Base-by-base conservation (phyloP, 805 yeast genomes). In the Starmerella sirachaensis region DNA sequence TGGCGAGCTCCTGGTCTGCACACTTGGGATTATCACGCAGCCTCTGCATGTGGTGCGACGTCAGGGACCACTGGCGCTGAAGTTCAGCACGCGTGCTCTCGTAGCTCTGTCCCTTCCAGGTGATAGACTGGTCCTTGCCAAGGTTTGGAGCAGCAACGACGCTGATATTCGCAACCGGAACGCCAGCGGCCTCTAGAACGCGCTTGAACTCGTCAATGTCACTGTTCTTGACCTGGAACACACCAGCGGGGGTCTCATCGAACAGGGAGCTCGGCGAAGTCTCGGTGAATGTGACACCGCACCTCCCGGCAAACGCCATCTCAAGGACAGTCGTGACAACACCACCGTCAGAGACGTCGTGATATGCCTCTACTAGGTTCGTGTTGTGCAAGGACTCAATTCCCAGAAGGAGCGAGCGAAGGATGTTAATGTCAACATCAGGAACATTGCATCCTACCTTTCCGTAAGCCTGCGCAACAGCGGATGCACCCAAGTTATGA, bases 301-400 rank as follows among this genome's bases (percentile, higher is more conserved):
- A 72, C 64, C 96, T 76, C 22, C 88, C 86, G 31, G 97, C 94
- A 63, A 91, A 91, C 0, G 95, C 94, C 97, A 91, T 91, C 65
- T 91, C 98, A 30, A 79, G 63, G 31, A 82, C 65, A 8, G 97
- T 77, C 30, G 80, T 76, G 41, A 86, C 64, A 55, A 88, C 66
- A 56, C 98, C 98, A 70, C 98, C 98, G 60, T 91, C 98, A 17
- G 94, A 82, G 54, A 88, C 70, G 60, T 91, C 98, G 57, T 91
- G 98, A 64, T 91, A 91, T 4, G 96, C 81, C 55, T 77, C 68
- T 11, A 91, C 86, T 29, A 70, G 43, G 28, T 53, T 56, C 35
- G 72, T 68, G 29, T 70, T 63, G 57, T 91, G 99, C 53, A 91
- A 67, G n/a, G 64, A 69, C 42, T 78, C 66, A 43, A 83, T 62